Conservation (phyloP, 768 basidiomycete genomes). For the Pisolithus sp. region DNA sequence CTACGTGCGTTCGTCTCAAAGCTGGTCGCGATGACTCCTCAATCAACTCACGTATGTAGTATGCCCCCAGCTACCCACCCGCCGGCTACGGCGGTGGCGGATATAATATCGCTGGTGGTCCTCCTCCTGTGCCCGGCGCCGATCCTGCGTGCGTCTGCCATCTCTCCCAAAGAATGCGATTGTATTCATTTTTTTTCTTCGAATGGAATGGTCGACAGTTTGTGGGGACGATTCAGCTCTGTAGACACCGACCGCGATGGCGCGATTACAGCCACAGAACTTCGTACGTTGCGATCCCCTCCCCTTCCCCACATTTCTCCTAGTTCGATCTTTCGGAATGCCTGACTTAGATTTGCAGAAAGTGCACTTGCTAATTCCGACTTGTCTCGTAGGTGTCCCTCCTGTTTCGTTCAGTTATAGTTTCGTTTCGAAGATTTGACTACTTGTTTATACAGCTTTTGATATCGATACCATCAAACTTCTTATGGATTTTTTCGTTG, state of each 20-base stretch:
- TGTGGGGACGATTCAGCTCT: conserved; percentile 67
- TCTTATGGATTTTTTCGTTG: conserved; percentile 75
- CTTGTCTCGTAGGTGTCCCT: conserved; percentile 59
- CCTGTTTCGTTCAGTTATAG: not conserved
- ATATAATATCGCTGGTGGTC: conserved; percentile 1
- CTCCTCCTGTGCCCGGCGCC: conserved; percentile 42
- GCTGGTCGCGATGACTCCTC: no score
- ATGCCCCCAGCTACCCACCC: not conserved
- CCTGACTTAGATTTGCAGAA: conserved; percentile 22
- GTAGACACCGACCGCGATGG: conserved; percentile 71
- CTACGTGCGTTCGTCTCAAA: not conserved
- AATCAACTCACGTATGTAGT: not conserved
- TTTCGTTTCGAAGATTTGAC: not conserved
- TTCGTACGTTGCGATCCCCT: conserved; percentile 43
- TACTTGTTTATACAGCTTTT: conserved; percentile 44
- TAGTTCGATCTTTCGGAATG: not conserved
- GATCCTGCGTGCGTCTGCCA: conserved; percentile 61
- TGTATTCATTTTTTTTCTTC: not conserved
- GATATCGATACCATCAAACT: conserved; percentile 84
- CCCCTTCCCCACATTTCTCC: not conserved
- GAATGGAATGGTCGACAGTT: conserved; percentile 29
- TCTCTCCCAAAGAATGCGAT: not conserved
- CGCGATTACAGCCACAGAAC: conserved; percentile 55
- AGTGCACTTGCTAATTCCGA: conserved; percentile 55
- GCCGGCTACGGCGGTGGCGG: not conserved